A percentile compares a stretch with the other conserved stretches of the same genome.
Evolutionary conservation across 2,329 filamentous ascomycete genomes (phyloP).

Genomic region (Xylaria sp.): DNA sequence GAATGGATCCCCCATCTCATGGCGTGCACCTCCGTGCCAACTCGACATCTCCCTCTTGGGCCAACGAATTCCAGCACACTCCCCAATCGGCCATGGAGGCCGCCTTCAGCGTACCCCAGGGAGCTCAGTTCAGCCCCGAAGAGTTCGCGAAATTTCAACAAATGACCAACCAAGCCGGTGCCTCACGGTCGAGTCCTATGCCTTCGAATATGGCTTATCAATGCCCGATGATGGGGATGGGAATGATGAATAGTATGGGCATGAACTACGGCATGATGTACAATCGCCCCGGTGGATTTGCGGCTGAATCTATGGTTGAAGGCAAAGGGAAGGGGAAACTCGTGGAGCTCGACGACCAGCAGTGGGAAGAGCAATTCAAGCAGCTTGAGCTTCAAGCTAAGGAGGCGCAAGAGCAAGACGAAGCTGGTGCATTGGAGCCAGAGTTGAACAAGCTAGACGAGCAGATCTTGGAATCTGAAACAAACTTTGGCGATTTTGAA

Average conservation of each 20-base stretch:
- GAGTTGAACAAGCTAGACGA: slow-evolving; percentile 89
- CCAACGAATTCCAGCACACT: slow-evolving; percentile 60
- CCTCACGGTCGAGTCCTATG: slow-evolving; percentile 68
- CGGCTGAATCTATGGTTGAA: slow-evolving; percentile 21
- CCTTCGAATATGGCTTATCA: slow-evolving; percentile 62
- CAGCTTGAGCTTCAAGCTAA: slow-evolving; percentile 68
- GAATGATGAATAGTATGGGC: slow-evolving; percentile 61
- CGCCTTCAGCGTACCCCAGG: slow-evolving; percentile 69
- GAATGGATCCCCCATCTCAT: slow-evolving; percentile 61
- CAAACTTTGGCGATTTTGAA: slow-evolving; percentile 87
- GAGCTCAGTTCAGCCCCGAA: slow-evolving; percentile 76
- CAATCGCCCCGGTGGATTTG: slow-evolving; percentile 32
- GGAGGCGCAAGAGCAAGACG: slow-evolving; percentile 66
- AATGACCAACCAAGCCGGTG: slow-evolving; percentile 67
- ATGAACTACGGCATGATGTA: slow-evolving; percentile 67
- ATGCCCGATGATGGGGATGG: slow-evolving; percentile 69
- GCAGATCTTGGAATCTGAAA: slow-evolving; percentile 72
- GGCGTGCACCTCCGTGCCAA: slow-evolving; percentile 64
- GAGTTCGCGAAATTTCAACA: slow-evolving; percentile 92
- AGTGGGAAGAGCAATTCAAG: slow-evolving; percentile 97
- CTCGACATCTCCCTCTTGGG: slow-evolving; percentile 66
- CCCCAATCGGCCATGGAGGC: slow-evolving; percentile 77
- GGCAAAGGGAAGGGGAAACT: slow-evolving; percentile 89
- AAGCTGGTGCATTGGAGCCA: slow-evolving; percentile 77
- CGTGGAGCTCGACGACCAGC: slow-evolving; percentile 90